A percentile compares a stretch with the other conserved stretches of the same genome.
These are phyloP conservation scores for Pichia occidentalis DNA, from an alignment of 805 yeast genomes.

Conservation along the genomic window DNA sequence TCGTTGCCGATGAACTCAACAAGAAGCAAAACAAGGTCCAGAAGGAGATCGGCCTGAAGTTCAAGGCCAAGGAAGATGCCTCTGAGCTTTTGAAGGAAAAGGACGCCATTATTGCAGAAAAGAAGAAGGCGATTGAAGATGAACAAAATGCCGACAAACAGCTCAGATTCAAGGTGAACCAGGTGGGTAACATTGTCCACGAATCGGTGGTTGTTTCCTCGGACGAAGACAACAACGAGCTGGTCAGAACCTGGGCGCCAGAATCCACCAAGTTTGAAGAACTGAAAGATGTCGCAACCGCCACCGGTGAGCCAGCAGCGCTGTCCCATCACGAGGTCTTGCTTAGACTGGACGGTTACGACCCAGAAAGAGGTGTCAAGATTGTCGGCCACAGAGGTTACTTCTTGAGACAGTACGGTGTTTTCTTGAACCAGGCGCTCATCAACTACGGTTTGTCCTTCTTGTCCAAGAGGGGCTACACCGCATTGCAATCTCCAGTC, in stretches of 20 bases:
- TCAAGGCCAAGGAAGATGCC: conserved; percentile 94
- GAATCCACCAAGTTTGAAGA: conserved; percentile 45
- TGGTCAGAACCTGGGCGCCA: conserved; percentile 85
- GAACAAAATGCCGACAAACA: conserved; percentile 78
- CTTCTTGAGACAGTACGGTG: conserved; percentile 92
- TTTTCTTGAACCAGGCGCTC: conserved; percentile 94
- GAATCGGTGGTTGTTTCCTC: conserved; percentile 80
- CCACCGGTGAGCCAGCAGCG: conserved; percentile 66
- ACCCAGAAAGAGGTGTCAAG: conserved; percentile 97
- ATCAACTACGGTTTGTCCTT: conserved; percentile 92
- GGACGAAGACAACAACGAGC: conserved; percentile 86
- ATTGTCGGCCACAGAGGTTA: conserved; percentile 98
- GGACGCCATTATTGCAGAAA: conserved; percentile 64
- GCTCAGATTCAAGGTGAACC: conserved; percentile 75
- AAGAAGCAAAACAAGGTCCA: conserved; percentile 84
- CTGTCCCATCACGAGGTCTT: conserved; percentile 95
- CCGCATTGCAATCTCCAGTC: conserved; percentile 95
- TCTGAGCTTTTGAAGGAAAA: conserved; percentile 73
- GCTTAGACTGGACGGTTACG: conserved; percentile 93
- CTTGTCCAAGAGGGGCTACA: conserved; percentile 66
- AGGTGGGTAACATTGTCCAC: conserved; percentile 91
- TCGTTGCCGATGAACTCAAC: conserved; percentile 85
- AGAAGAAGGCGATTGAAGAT: conserved; percentile 53
- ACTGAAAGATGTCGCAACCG: conserved; percentile 63
- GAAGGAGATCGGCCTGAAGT: conserved; percentile 87